Base-by-base conservation (phyloP, 139 green algal species). In the Asterochloris erici region DNA sequence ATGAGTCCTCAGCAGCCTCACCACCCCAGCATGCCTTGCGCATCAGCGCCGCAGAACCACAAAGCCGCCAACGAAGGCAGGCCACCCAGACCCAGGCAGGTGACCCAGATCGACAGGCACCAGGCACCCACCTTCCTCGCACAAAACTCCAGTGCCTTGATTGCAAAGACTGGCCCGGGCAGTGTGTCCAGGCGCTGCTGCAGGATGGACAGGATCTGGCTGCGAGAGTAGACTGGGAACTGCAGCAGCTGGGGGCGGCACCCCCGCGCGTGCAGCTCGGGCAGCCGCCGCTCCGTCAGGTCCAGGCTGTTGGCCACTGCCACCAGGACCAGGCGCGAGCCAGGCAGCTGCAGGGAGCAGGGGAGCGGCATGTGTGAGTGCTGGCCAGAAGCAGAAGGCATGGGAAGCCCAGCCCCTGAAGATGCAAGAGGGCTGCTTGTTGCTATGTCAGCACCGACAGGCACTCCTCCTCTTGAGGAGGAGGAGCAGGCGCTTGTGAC, bases 231-330 rank as follows among this genome's bases (percentile, higher is more conserved):
- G 14, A 80, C 63, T 21, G 85, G 79, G 70, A 89, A 89, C 16
- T 83, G 29, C 19, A 84, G 60, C 28, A 86, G 80, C 29, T 63
- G 29, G 21, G 87, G 87, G 26, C 84, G 83, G 74, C 64, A 62
- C n/a, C 82, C 82, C 54, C 84, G 78, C 1, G 38, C 73, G 10
- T 28, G 62, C 64, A 88, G 82, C 76, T 60, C 64, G 29, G 81
- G 79, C 66, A 88, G 77, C 77, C 28, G 64, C 10, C 77, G 77
- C 79, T 85, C 78, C 47, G 81, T 78, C 73, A 94, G 81, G 84
- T 94, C 89, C 61, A 94, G 80, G 66, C 66, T 81, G 82, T 94
- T 94, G 61, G 90, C 80, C 64, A 91, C 89, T 28, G 89, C 90
- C 62, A 93, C 64, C 73, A 94, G 66, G 12, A 94, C 27, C 60